These are phyloP conservation scores for Lentinula aciculospora DNA, from an alignment of 768 basidiomycete species.

Conservation along the genomic window DNA sequence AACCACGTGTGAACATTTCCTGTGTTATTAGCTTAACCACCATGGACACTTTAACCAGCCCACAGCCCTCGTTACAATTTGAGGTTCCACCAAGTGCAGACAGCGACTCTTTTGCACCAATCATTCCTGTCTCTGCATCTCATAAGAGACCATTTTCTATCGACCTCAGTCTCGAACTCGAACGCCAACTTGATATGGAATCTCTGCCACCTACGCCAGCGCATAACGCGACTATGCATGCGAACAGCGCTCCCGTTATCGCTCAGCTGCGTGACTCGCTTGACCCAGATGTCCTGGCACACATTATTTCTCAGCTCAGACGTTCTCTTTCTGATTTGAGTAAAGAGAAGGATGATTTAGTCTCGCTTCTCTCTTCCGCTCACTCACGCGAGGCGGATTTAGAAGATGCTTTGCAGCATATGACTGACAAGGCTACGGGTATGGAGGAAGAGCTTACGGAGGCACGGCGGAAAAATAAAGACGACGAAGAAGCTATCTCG, in stretches of 20 bases:
- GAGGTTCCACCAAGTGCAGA: slow-evolving; percentile 4
- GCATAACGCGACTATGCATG: slow-evolving; percentile 14
- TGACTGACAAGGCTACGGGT: slow-evolving; percentile 59
- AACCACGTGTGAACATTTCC: not conserved
- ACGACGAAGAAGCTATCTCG: slow-evolving; percentile 73
- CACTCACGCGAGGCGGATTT: slow-evolving; percentile 53
- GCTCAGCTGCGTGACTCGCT: slow-evolving; percentile 38
- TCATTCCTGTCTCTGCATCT: slow-evolving; percentile 2
- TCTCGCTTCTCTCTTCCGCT: slow-evolving; percentile 41
- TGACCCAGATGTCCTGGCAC: slow-evolving; percentile 71
- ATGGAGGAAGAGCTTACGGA: slow-evolving; percentile 53
- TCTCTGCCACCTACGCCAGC: slow-evolving; percentile 45
- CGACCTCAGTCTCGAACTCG: slow-evolving; percentile 76
- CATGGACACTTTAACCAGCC: not conserved
- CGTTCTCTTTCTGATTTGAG: slow-evolving; percentile 57
- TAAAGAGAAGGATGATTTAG: slow-evolving; percentile 67
- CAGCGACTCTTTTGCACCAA: not conserved
- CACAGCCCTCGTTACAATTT: slow-evolving; percentile 1
- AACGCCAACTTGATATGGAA: slow-evolving; percentile 68
- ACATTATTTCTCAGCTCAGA: slow-evolving; percentile 70
- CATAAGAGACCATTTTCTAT: slow-evolving; percentile 48
- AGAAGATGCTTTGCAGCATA: slow-evolving; percentile 55
- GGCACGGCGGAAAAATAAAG: slow-evolving; percentile 46
- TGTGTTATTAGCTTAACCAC: not conserved
- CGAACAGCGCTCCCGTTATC: slow-evolving; percentile 5